Evolutionary conservation across 148 eudicot species (phyloP), one percentile per base, ranked within the genome.

Genomic region (Cornus florida): DNA sequence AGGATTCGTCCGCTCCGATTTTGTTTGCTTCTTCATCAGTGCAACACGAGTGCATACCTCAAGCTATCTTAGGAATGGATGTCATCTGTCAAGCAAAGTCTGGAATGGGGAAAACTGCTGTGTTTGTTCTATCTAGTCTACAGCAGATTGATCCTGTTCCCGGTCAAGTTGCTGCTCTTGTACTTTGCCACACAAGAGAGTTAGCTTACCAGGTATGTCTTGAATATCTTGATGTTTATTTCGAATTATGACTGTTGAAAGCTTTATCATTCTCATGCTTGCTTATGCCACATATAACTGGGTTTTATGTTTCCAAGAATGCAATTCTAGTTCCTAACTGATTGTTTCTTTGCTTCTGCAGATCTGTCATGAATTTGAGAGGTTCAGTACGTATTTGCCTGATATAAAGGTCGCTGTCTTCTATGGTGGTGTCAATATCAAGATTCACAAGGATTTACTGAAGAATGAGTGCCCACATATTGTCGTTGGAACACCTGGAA

Each of bases 401-500:
- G 91, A 89, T 81, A 80, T 86, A 35, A 89, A 86, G 69, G 88
- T 89, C 72, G 85, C 91, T 75, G 91, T 89, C 65, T 89, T 87
- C 70, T 89, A 89, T 80, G 92, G 92, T 65, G 92, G 92, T 64
- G 92, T 89, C 62, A 89, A 87, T 77, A 80, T 85, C 74, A 89
- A 87, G 73, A 70, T 80, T 77, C 92, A 89, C 80, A 89, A 82
- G 76, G 92, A 89, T 71, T 77, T 89, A 60, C 75, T 89, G 75
- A 89, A 89, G 79, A 86, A 86, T 82, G 91, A 89, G 73, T 89
- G 91, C 80, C 91, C 91, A 72, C 89, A 89, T 76, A 83, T 89
- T 85, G 91, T 89, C n/a, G 91, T 89, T 81, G 91, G 91, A 59
- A 89, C 91, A 2, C 91, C 91, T 60, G 89, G 91, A 39, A 84